Percentiles rank a stretch among this genome's conserved stretches.
These are phyloP conservation scores for Fraxinus sp. DNA, from an alignment of 305 asterid genomes.

Conservation along the genomic window DNA sequence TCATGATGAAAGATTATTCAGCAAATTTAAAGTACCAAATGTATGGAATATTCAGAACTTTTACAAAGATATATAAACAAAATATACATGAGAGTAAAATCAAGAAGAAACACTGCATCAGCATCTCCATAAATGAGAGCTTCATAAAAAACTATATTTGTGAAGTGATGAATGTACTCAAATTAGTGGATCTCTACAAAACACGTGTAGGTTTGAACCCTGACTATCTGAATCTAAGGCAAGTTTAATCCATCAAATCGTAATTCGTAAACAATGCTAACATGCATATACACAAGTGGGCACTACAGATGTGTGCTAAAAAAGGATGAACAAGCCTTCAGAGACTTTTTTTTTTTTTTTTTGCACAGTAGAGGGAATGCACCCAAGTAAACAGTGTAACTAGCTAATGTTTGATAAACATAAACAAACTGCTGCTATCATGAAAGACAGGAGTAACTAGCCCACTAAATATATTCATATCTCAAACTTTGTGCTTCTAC, in stretches of 20 bases:
- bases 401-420: not conserved
- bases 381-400: not conserved
- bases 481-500: not conserved
- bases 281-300: not conserved
- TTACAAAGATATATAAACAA: not conserved
- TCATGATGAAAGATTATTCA: not conserved
- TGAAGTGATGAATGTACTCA: not conserved
- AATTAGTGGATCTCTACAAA: not conserved
- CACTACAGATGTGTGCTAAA: not conserved
- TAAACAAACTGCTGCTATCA: not conserved
- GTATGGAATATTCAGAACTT: not conserved
- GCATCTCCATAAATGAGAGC: not conserved
- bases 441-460: not conserved
- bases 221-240: not conserved
- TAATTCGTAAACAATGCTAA: not conserved
- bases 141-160: not conserved
- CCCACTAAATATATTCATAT: not conserved
- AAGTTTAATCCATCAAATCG: not conserved
- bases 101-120: not conserved
- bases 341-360: not conserved
- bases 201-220: not conserved
- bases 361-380: not conserved
- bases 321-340: not conserved
- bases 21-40: not conserved
- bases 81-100: not conserved